A percentile compares a stretch with the other conserved stretches of the same genome.
Conservation (phyloP, 2,329 filamentous ascomycete species). For the Tolypocladium album region DNA sequence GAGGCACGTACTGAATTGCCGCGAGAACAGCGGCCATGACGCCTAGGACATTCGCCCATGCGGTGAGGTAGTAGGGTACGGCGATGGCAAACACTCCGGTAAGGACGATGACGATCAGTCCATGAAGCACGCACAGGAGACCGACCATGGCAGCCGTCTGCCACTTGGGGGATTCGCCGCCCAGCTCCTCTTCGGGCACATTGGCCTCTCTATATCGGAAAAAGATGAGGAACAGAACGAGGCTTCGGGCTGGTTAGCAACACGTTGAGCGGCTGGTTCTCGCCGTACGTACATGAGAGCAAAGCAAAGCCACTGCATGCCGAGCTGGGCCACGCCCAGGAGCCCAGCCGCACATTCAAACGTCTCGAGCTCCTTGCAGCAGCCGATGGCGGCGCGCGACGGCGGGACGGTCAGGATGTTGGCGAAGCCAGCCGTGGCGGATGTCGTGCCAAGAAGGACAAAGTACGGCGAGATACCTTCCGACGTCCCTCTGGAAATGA, state of each 20-base stretch:
- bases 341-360: slow-evolving; percentile 80
- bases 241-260: slow-evolving; percentile 38
- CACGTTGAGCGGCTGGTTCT: not conserved
- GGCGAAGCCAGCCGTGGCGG: slow-evolving; percentile 76
- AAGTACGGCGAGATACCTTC: slow-evolving; percentile 96
- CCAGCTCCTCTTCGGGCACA: slow-evolving; percentile 37
- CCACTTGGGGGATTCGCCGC: slow-evolving; percentile 52
- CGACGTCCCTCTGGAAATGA: slow-evolving; percentile 73
- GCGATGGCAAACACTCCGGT: slow-evolving; percentile 57
- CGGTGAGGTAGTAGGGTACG: slow-evolving; percentile 51
- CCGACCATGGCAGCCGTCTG: slow-evolving; percentile 71
- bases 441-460: slow-evolving; percentile 85
- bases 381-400: slow-evolving; percentile 72
- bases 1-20: slow-evolving; percentile 84
- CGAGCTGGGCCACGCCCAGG: slow-evolving; percentile 83
- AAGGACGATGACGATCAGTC: slow-evolving; percentile 58
- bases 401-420: slow-evolving; percentile 86
- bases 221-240: slow-evolving; percentile 90
- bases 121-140: slow-evolving; percentile 61
- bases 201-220: slow-evolving; percentile 58
- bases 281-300: slow-evolving; percentile 63
- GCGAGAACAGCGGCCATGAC: slow-evolving; percentile 69
- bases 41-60: slow-evolving; percentile 80
- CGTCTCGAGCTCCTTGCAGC: slow-evolving; percentile 70
- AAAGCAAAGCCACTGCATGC: slow-evolving; percentile 86